A percentile compares a stretch with the other conserved stretches of the same genome.
phyloP scores from a whole-genome alignment of 768 basidiomycete species.

The Termitomyces eurrhizus region DNA sequence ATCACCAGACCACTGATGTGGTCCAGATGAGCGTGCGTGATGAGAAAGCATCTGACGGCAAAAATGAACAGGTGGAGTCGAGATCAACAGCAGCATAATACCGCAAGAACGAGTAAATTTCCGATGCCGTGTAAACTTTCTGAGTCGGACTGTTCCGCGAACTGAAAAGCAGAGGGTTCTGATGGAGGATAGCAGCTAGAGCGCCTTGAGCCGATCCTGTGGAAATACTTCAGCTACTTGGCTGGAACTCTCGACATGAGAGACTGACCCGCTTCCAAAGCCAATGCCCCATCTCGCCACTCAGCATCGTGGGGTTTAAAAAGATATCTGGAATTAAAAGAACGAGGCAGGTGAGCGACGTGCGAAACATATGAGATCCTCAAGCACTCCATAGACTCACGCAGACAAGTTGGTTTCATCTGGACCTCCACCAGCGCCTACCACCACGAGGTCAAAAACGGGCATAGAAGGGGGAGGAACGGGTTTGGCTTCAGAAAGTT shows the following conservation, averaged over 20 bases:
- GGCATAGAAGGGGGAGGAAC: slow-evolving; percentile 25
- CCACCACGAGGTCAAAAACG: slow-evolving; percentile 70
- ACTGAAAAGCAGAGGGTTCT: slow-evolving; percentile 53
- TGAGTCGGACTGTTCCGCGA: slow-evolving; percentile 20
- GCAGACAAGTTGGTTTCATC: slow-evolving; percentile 86
- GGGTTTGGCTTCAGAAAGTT: slow-evolving; percentile 1
- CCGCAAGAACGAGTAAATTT: slow-evolving; percentile 54
- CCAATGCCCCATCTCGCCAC: slow-evolving; percentile 83
- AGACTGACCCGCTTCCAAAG: slow-evolving; percentile 79
- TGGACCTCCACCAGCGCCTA: slow-evolving; percentile 86
- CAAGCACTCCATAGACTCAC: slow-evolving; percentile 39
- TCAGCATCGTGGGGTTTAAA: slow-evolving; percentile 61
- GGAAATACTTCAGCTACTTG: neutral
- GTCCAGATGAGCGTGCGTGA: slow-evolving; percentile 91
- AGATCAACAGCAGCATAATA: slow-evolving; percentile 22
- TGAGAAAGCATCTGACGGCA: slow-evolving; percentile 64
- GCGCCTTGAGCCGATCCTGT: slow-evolving; percentile 87
- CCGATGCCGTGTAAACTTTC: slow-evolving; percentile 34
- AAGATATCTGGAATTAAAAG: slow-evolving; percentile 61
- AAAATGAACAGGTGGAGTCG: slow-evolving; percentile 3
- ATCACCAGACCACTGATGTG: slow-evolving; percentile 82
- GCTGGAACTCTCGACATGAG: neutral
- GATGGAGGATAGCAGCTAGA: slow-evolving; percentile 53
- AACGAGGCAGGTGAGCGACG: slow-evolving; percentile 14
- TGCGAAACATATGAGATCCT: slow-evolving; percentile 12